These are phyloP conservation scores for Dioszegia crocea DNA, from an alignment of 768 basidiomycete genomes.

Conservation along the genomic window DNA sequence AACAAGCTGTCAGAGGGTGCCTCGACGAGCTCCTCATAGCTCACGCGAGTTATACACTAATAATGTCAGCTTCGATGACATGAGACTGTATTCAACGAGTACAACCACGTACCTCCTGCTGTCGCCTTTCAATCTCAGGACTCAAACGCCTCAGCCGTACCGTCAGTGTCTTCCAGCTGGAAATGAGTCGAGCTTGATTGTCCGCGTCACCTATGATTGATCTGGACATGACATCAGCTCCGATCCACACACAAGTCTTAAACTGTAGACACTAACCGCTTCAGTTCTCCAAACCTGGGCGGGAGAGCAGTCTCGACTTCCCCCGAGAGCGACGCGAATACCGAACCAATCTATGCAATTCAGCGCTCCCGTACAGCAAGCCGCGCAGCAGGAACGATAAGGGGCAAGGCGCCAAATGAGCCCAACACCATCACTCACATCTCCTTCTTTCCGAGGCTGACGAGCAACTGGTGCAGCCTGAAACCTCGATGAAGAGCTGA, in stretches of 20 bases:
- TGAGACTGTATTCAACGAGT: neutral
- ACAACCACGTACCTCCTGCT: conserved; percentile 53
- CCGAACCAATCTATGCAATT: conserved; percentile 51
- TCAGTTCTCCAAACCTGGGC: conserved; percentile 60
- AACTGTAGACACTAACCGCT: conserved; percentile 44
- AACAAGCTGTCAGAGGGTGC: conserved; percentile 14
- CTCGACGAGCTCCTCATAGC: conserved; percentile 37
- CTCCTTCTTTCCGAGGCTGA: conserved; percentile 9
- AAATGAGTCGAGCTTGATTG: conserved; percentile 23
- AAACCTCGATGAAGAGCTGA: neutral
- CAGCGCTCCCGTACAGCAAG: neutral
- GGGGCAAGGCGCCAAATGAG: too few species aligned
- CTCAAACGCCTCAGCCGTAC: conserved; percentile 44
- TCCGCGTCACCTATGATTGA: conserved; percentile 29
- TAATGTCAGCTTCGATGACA: neutral
- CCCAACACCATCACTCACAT: conserved; percentile 8
- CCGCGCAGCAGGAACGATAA: neutral
- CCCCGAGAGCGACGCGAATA: conserved; percentile 55
- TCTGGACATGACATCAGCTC: conserved; percentile 3
- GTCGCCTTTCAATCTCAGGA: conserved; percentile 54
- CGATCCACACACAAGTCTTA: too few species aligned
- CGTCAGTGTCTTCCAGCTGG: conserved; percentile 30
- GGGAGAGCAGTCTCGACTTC: conserved; percentile 55
- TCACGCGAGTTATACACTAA: conserved; percentile 54
- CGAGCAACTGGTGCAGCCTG: neutral